phyloP scores from a whole-genome alignment of 2,329 filamentous ascomycete genomes.

The Aspergillus texensis region DNA sequence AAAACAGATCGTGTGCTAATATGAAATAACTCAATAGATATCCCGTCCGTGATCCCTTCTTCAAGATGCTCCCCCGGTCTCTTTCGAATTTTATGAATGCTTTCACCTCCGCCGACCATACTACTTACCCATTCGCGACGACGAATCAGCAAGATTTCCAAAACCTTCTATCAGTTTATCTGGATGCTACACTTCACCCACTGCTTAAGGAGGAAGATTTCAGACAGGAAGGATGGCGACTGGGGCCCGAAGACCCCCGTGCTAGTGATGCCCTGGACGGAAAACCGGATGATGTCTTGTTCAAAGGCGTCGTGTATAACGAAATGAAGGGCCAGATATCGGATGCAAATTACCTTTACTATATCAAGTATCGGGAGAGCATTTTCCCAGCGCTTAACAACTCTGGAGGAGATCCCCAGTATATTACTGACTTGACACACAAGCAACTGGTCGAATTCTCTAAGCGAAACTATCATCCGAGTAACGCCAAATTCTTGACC shows the following conservation, averaged over 20 bases:
- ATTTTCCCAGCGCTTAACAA: conserved; percentile 95
- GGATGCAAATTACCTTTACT: conserved; percentile 93
- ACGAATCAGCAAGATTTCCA: conserved; percentile 94
- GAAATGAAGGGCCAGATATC: conserved; percentile 99
- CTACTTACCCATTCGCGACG: conserved; percentile 96
- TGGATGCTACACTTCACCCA: conserved; percentile 90
- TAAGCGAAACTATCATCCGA: conserved; percentile 91
- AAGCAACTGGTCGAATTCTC: conserved; percentile 88
- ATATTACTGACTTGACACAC: conserved; percentile 94
- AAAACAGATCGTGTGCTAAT: conserved; percentile 15
- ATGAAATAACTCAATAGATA: conserved; percentile 58
- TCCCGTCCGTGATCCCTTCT: conserved; percentile 98
- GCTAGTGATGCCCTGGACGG: conserved; percentile 52
- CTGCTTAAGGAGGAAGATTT: conserved; percentile 90
- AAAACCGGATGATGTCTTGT: conserved; percentile 50
- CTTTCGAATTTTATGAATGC: conserved; percentile 99
- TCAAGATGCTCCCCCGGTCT: conserved; percentile 98
- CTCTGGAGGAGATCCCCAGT: conserved; percentile 92
- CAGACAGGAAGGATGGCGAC: conserved; percentile 93
- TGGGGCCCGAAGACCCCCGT: conserved; percentile 86
- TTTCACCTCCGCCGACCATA: conserved; percentile 94
- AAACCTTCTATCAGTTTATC: conserved; percentile 94
- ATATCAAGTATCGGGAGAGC: conserved; percentile 91
- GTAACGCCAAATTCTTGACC: conserved; percentile 93
- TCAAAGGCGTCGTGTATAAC: conserved; percentile 61